Conservation (phyloP, 2,329 filamentous ascomycete genomes). For the Alternaria rosae region DNA sequence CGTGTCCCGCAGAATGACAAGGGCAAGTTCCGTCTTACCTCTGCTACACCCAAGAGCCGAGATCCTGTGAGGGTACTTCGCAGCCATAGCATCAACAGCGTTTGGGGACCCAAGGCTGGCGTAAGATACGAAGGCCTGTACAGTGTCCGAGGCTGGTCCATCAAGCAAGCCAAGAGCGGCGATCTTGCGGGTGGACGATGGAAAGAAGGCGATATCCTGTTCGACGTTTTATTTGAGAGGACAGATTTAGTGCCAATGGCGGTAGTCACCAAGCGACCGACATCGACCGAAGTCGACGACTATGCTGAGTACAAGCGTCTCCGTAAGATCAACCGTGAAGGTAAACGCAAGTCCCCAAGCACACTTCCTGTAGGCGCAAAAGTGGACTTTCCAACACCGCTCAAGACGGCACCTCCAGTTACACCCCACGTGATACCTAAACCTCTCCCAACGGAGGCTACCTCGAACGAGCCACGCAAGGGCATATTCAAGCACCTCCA, state of each 20-base stretch:
- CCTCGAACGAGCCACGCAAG: slow-evolving; percentile 5
- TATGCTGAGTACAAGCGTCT: slow-evolving; percentile 58
- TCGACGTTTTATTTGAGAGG: slow-evolving; percentile 51
- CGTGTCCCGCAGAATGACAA: slow-evolving; percentile 49
- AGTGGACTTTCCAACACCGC: background rate
- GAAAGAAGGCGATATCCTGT: slow-evolving; percentile 43
- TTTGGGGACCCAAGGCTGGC: slow-evolving; percentile 57
- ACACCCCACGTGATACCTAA: background rate
- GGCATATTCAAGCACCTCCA: slow-evolving; percentile 16
- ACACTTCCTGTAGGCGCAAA: background rate
- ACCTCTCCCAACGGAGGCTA: background rate
- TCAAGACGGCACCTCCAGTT: slow-evolving; percentile 26
- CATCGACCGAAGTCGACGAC: slow-evolving; percentile 56
- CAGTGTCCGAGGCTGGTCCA: slow-evolving; percentile 51
- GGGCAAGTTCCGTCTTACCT: slow-evolving; percentile 55
- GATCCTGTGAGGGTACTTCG: slow-evolving; percentile 55
- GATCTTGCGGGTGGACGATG: slow-evolving; percentile 22
- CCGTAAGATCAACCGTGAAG: slow-evolving; percentile 31
- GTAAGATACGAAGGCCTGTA: slow-evolving; percentile 59
- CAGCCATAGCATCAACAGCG: slow-evolving; percentile 53
- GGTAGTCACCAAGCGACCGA: slow-evolving; percentile 50
- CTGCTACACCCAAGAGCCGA: slow-evolving; percentile 51
- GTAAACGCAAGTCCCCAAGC: slow-evolving; percentile 10
- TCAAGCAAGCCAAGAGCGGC: slow-evolving; percentile 36
- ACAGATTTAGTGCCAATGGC: slow-evolving; percentile 46